Conservation (phyloP, 2,329 filamentous ascomycete species). For the Claviceps sp. region DNA sequence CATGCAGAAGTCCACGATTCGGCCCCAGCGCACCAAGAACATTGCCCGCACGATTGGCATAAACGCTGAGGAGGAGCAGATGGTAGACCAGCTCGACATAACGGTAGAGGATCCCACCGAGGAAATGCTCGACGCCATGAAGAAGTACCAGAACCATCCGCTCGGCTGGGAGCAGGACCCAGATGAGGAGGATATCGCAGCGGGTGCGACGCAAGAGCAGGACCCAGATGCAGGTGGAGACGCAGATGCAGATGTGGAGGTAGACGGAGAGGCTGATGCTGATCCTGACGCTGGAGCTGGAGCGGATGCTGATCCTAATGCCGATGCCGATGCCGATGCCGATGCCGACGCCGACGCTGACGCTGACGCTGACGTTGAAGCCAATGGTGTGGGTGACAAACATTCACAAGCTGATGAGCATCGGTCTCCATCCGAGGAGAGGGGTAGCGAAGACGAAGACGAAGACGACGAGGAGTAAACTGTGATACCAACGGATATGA, state of each 20-base stretch:
- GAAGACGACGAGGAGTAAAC: neutral
- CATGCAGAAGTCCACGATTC: constrained; percentile 48
- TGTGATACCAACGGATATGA: neutral
- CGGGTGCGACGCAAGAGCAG: constrained; percentile 11
- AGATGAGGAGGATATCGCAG: constrained; percentile 22
- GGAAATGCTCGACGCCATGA: constrained; percentile 37
- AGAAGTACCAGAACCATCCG: constrained; percentile 37
- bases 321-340: neutral
- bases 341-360: neutral
- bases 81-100: constrained; percentile 43
- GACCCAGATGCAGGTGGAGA: constrained; percentile 11
- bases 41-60: constrained; percentile 40
- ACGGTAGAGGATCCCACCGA: constrained; percentile 42
- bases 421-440: constrained; percentile 19
- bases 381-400: constrained; percentile 10
- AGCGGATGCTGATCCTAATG: neutral
- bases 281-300: constrained; percentile 5
- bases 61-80: constrained; percentile 31
- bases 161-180: constrained; percentile 32
- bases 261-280: constrained; percentile 7
- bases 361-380: neutral
- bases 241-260: constrained; percentile 13
- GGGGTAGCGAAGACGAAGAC: constrained; percentile 31
- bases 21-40: constrained; percentile 50
- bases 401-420: constrained; percentile 9